phyloP scores from a whole-genome alignment of 495 filamentous ascomycete species.

The Aspergillus carlsbadensis region DNA sequence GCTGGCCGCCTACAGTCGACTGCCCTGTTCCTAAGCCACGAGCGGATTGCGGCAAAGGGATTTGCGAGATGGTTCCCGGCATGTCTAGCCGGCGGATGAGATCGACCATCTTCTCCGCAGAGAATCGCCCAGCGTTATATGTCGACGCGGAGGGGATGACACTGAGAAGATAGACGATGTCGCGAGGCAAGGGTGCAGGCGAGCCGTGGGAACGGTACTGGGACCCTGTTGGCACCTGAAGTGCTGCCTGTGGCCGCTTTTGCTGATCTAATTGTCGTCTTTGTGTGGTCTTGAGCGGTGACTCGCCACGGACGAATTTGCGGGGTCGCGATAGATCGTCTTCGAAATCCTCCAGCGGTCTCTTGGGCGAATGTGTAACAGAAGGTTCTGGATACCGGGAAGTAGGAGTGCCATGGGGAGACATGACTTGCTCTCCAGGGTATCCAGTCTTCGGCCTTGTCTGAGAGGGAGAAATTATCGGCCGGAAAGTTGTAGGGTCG shows the following conservation, averaged over 20 bases:
- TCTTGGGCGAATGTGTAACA: conserved; percentile 72
- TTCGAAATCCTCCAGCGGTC: conserved; percentile 74
- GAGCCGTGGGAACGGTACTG: conserved; percentile 45
- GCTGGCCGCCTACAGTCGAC: conserved; percentile 20
- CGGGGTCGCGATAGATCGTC: conserved; percentile 67
- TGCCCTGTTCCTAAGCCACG: conserved; percentile 31
- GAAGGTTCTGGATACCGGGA: conserved; percentile 48
- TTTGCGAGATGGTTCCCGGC: conserved; percentile 53
- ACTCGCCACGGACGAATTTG: conserved; percentile 78
- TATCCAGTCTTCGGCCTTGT: conserved; percentile 57
- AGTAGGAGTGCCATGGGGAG: conserved; percentile 54
- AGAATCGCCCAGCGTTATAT: conserved; percentile 68
- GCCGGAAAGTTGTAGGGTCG: conserved; percentile 72
- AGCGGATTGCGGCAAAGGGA: conserved; percentile 38
- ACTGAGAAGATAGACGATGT: conserved; percentile 77
- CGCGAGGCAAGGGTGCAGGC: conserved; percentile 63
- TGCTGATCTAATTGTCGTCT: conserved; percentile 80
- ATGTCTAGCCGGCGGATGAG: conserved; percentile 67
- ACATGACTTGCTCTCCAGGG: conserved; percentile 30
- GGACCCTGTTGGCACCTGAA: conserved; percentile 33
- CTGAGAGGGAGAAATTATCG: conserved; percentile 82
- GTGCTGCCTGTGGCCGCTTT: conserved; percentile 47
- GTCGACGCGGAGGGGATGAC: conserved; percentile 75
- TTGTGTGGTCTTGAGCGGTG: conserved; percentile 82
- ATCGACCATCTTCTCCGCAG: conserved; percentile 67